These are phyloP conservation scores for Lavandula angustifolia DNA, from an alignment of 257 asterid genomes.

Conservation along the genomic window DNA sequence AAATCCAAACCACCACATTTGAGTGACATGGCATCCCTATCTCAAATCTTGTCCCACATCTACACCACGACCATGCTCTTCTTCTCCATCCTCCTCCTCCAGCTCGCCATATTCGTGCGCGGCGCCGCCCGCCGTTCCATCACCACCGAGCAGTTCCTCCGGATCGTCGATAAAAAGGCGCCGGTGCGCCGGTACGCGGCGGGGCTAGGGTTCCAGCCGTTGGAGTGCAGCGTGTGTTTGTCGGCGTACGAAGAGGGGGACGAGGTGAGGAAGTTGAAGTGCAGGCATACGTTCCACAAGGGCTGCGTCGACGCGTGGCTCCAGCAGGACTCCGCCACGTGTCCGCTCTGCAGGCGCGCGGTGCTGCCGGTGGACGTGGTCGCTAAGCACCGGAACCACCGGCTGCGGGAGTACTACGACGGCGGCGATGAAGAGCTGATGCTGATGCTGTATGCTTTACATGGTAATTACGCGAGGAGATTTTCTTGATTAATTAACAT, in stretches of 20 bases:
- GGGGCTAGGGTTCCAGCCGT: slow-evolving; percentile 21
- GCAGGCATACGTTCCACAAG: slow-evolving; percentile 63
- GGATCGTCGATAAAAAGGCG: slow-evolving; percentile 48
- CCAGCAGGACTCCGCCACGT: slow-evolving; percentile 50
- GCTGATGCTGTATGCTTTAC: slow-evolving; percentile 48
- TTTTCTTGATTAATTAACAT: slow-evolving; percentile 31
- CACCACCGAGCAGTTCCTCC: slow-evolving; percentile 53
- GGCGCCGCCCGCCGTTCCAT: slow-evolving; percentile 37
- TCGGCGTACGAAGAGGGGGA: slow-evolving; percentile 59
- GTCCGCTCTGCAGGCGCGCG: slow-evolving; percentile 63
- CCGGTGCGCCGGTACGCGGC: slow-evolving; percentile 39
- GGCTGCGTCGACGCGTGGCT: slow-evolving; percentile 73
- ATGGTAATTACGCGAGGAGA: slow-evolving; percentile 47
- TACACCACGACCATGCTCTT: slow-evolving; percentile 43
- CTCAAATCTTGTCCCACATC: slow-evolving; percentile 43
- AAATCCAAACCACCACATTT: background rate
- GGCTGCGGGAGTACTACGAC: slow-evolving; percentile 25
- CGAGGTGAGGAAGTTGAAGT: slow-evolving; percentile 53
- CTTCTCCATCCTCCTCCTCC: slow-evolving; percentile 51
- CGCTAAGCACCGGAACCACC: slow-evolving; percentile 40
- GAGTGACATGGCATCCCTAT: slow-evolving; percentile 45
- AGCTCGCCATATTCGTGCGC: slow-evolving; percentile 45
- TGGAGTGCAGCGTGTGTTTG: slow-evolving; percentile 62
- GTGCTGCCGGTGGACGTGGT: slow-evolving; percentile 61
- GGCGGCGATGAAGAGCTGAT: slow-evolving; percentile 52